Percentiles rank a stretch among this genome's conserved stretches.
Evolutionary conservation across 2,329 filamentous ascomycete genomes (phyloP).

Genomic region (Trichoderma semiorbis): DNA sequence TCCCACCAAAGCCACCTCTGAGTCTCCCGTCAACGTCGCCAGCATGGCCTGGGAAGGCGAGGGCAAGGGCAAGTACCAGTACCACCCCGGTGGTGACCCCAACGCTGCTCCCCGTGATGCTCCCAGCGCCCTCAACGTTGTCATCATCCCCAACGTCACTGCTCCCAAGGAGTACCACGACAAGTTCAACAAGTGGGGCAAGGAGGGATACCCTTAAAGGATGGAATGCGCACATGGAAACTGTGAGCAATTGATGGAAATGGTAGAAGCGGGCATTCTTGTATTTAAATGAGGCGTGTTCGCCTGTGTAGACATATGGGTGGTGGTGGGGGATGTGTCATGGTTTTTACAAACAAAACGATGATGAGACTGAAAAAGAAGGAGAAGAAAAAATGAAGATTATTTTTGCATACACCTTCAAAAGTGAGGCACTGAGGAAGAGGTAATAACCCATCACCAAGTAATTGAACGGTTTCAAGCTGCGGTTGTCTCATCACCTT

Average conservation of each 20-base stretch:
- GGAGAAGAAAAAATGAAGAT: neutral
- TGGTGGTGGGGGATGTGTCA: neutral
- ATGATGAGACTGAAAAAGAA: neutral
- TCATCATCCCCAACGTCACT: conserved; percentile 90
- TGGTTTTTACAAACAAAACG: neutral
- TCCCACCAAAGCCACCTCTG: conserved; percentile 80
- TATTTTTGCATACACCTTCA: neutral
- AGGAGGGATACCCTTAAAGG: conserved; percentile 75
- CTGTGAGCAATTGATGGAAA: neutral
- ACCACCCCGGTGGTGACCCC: conserved; percentile 81
- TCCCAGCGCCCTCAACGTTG: conserved; percentile 90
- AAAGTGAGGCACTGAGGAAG: neutral
- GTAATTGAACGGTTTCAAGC: neutral
- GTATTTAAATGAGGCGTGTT: conserved; percentile 2
- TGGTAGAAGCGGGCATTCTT: neutral
- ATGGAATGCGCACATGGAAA: neutral
- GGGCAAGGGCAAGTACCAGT: conserved; percentile 65
- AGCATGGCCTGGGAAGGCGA: conserved; percentile 88
- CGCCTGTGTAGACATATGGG: conserved; percentile 16
- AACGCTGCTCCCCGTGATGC: conserved; percentile 77
- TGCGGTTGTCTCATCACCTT: neutral
- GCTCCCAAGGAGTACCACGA: conserved; percentile 93
- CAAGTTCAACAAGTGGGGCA: conserved; percentile 99
- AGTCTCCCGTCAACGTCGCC: conserved; percentile 71
- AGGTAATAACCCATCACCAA: neutral